These are phyloP conservation scores for Penicillium alfredii DNA, from an alignment of 495 filamentous ascomycete genomes.

Conservation along the genomic window DNA sequence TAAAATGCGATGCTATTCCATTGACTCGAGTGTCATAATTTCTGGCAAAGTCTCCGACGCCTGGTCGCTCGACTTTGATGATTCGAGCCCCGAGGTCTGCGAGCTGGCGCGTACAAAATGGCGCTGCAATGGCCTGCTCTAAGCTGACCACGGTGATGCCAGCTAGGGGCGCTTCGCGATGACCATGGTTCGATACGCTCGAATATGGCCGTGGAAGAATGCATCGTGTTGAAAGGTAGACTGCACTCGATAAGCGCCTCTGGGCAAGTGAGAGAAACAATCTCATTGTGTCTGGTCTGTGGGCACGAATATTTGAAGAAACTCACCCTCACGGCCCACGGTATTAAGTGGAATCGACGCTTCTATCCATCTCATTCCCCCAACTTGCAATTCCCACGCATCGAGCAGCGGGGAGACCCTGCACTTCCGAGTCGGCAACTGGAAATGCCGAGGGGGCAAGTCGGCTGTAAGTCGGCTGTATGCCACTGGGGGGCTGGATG, in stretches of 20 bases:
- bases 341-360: too few relatives aligned
- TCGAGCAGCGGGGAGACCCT: too few relatives aligned
- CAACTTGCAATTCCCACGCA: too few relatives aligned
- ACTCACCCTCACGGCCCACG: too few relatives aligned
- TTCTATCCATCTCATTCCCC: too few relatives aligned
- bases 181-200: conserved; percentile 1
- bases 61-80: conserved; percentile 48
- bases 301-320: too few relatives aligned
- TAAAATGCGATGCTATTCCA: conserved; percentile 45
- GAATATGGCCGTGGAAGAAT: conserved; percentile 10
- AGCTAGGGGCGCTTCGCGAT: conserved; percentile 30
- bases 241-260: background rate
- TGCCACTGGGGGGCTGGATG: background rate
- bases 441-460: too few relatives aligned
- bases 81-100: conserved; percentile 48
- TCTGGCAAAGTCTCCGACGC: conserved; percentile 46
- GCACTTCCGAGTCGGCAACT: too few relatives aligned
- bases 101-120: conserved; percentile 48
- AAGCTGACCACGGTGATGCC: conserved; percentile 47
- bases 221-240: background rate
- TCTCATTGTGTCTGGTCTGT: too few relatives aligned
- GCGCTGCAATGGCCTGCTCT: conserved; percentile 49
- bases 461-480: conserved; percentile 6
- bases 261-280: background rate
- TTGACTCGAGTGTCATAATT: conserved; percentile 44